phyloP scores from a whole-genome alignment of 1,139 yeast genomes.

The Pneumocystis canis region DNA sequence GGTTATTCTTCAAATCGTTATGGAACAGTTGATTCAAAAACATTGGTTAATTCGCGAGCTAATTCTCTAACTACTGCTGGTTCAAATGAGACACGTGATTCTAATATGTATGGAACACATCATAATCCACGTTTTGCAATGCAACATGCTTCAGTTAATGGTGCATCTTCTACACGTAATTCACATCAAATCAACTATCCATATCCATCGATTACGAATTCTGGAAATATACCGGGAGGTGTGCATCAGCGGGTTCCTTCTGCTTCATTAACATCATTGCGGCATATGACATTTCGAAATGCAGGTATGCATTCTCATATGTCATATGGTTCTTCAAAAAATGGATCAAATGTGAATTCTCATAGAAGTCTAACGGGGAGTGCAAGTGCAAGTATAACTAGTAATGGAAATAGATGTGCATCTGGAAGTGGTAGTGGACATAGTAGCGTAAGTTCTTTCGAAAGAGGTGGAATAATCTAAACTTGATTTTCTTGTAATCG shows the following conservation, averaged over 20 bases:
- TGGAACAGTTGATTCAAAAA: not conserved
- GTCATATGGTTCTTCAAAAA: not conserved
- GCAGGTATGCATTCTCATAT: not conserved
- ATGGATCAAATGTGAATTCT: not conserved
- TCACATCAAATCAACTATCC: not conserved
- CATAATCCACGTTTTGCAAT: not conserved
- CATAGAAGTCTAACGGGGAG: not conserved
- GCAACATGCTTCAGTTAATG: not conserved
- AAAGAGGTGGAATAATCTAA: not conserved
- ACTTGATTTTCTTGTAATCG: not conserved
- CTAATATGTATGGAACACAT: not conserved
- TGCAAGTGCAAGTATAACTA: not conserved
- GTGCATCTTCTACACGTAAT: not conserved
- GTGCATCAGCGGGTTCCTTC: not conserved
- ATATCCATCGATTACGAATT: not conserved
- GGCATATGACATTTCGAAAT: not conserved
- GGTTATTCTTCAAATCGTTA: constrained; percentile 1
- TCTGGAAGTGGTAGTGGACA: not conserved
- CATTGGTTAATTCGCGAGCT: not conserved
- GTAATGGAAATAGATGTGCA: not conserved
- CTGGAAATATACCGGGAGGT: not conserved
- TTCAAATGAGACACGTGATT: not conserved
- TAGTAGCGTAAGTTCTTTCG: not conserved
- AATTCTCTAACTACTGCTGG: not conserved
- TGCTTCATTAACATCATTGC: not conserved